Percentiles rank a stretch among this genome's conserved stretches.
Evolutionary conservation across 2,329 filamentous ascomycete species (phyloP).

Genomic region (Sarocladium kiliense): DNA sequence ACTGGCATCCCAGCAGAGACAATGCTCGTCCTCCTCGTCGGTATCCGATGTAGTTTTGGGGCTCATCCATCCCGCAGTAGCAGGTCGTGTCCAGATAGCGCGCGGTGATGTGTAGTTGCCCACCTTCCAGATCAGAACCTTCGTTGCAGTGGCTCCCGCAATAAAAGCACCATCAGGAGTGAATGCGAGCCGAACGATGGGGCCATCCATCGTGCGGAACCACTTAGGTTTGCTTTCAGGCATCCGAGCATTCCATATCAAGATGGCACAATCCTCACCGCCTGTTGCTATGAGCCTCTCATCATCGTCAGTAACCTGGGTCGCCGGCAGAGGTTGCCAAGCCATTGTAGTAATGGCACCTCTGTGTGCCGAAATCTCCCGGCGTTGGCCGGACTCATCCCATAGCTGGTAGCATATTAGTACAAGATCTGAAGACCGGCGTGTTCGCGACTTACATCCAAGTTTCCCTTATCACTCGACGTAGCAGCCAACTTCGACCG

Average conservation of each 20-base stretch:
- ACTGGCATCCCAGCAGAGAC: slow-evolving; percentile 56
- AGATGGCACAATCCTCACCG: slow-evolving; percentile 57
- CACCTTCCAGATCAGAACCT: slow-evolving; percentile 61
- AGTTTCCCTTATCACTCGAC: slow-evolving; percentile 52
- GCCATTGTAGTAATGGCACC: slow-evolving; percentile 52
- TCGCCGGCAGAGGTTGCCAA: slow-evolving; percentile 50
- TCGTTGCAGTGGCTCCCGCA: slow-evolving; percentile 53
- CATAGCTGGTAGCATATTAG: slow-evolving; percentile 38
- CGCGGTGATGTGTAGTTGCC: slow-evolving; percentile 53
- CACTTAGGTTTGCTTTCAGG: slow-evolving; percentile 51
- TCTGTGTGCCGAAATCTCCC: slow-evolving; percentile 54
- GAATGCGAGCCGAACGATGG: slow-evolving; percentile 55
- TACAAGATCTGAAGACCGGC: not conserved
- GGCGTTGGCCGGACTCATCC: slow-evolving; percentile 47
- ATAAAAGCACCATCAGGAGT: slow-evolving; percentile 60
- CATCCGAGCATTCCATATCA: slow-evolving; percentile 56
- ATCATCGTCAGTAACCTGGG: slow-evolving; percentile 32
- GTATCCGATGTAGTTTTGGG: slow-evolving; percentile 46
- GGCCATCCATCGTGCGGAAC: slow-evolving; percentile 55
- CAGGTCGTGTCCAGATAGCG: slow-evolving; percentile 52
- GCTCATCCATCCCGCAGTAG: slow-evolving; percentile 45
- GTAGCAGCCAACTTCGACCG: slow-evolving; percentile 51
- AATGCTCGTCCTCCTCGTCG: slow-evolving; percentile 58
- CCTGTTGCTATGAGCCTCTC: slow-evolving; percentile 57
- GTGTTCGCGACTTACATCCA: slow-evolving; percentile 48